Percentiles rank a stretch among this genome's conserved stretches.
Evolutionary conservation across 805 yeast genomes (phyloP).

Genomic region (Wickerhamia fluorescens): DNA sequence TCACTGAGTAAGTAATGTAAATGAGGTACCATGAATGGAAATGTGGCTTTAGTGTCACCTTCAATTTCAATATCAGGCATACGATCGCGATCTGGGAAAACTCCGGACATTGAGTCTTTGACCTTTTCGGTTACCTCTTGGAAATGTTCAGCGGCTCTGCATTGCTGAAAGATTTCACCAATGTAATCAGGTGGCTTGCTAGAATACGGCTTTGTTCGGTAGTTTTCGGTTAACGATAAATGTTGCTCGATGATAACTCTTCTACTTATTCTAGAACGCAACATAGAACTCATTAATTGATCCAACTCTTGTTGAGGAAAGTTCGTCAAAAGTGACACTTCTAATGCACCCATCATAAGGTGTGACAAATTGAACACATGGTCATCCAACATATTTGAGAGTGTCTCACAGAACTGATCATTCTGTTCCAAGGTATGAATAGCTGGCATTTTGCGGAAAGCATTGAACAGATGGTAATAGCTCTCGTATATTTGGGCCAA

Average conservation of each 20-base stretch:
- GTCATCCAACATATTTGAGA: conserved; percentile 62
- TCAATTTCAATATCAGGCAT: conserved; percentile 75
- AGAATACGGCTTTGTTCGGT: conserved; percentile 40
- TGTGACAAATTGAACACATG: conserved; percentile 82
- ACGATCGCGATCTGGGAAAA: conserved; percentile 43
- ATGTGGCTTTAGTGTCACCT: conserved; percentile 59
- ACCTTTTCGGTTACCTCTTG: conserved; percentile 44
- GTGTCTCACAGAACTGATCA: conserved; percentile 57
- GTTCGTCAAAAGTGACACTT: conserved; percentile 53
- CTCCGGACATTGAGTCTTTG: conserved; percentile 43
- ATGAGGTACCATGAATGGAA: conserved; percentile 83
- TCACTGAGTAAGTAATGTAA: conserved; percentile 83
- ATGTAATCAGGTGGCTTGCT: conserved; percentile 47
- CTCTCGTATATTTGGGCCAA: conserved; percentile 83
- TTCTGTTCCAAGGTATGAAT: conserved; percentile 72
- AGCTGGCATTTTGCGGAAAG: conserved; percentile 65
- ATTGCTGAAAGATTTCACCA: conserved; percentile 77
- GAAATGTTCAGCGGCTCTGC: conserved; percentile 67
- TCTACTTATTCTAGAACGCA: conserved; percentile 83
- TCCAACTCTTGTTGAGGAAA: conserved; percentile 64
- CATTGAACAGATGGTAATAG: conserved; percentile 81
- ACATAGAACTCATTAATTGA: conserved; percentile 63
- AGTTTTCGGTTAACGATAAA: conserved; percentile 65
- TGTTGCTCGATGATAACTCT: conserved; percentile 91
- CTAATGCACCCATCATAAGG: conserved; percentile 88